Conservation (phyloP, 2,329 filamentous ascomycete genomes). For the Graphilbum sp. region DNA sequence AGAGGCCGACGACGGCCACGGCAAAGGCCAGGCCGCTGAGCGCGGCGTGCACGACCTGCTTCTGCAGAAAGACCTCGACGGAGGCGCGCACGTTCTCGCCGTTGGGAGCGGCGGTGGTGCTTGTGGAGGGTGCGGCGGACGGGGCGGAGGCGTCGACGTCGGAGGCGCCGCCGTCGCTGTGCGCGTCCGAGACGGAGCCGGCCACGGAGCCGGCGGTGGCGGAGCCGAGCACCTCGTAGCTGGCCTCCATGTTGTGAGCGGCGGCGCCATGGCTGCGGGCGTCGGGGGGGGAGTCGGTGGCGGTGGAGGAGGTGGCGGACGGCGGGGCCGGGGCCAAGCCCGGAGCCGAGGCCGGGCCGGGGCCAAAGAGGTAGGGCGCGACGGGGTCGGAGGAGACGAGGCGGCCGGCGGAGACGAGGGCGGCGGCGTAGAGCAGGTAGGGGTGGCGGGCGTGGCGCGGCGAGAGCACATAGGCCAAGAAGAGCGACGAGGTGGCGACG, state of each 20-base stretch:
- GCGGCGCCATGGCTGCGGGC: no score
- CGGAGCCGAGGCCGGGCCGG: conserved; percentile 10
- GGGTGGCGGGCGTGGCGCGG: conserved; percentile 64
- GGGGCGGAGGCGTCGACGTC: conserved; percentile 4
- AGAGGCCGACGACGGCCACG: conserved; percentile 47
- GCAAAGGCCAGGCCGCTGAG: conserved; percentile 40
- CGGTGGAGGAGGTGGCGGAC: no score
- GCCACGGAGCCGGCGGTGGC: conserved; percentile 15
- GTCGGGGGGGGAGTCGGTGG: conserved; percentile 10
- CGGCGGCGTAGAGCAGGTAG: conserved; percentile 73
- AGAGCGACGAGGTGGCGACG: conserved; percentile 53
- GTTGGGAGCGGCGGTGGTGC: conserved; percentile 30
- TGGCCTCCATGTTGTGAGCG: conserved; percentile 46
- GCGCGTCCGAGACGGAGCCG: conserved; percentile 14
- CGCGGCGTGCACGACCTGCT: conserved; percentile 35
- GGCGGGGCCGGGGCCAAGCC: conserved; percentile 10
- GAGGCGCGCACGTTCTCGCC: conserved; percentile 44
- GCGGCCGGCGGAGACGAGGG: conserved; percentile 48
- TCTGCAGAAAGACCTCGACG: conserved; percentile 37
- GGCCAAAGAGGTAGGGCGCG: conserved; percentile 24
- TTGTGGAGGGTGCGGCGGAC: conserved; percentile 2
- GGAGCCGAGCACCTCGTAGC: conserved; percentile 40
- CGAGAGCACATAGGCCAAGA: conserved; percentile 64
- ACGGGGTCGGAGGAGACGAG: conserved; percentile 32
- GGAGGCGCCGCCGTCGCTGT: conserved; percentile 22